A percentile compares a stretch with the other conserved stretches of the same genome.
These are phyloP conservation scores for Trichoderma sp. DNA, from an alignment of 2,329 filamentous ascomycete species.

Conservation along the genomic window DNA sequence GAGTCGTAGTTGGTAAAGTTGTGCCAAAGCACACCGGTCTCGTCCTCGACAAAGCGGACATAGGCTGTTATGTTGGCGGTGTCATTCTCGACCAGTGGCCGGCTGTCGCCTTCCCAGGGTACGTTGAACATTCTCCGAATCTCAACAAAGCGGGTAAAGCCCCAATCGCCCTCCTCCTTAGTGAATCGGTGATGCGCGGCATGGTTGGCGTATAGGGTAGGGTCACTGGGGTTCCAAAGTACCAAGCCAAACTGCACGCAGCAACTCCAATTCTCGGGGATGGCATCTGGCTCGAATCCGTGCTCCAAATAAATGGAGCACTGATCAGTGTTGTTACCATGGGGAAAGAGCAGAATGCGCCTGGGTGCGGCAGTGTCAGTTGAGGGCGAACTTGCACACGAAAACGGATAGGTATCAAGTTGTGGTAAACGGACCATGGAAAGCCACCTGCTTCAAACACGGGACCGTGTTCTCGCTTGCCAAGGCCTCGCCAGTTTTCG, in stretches of 20 bases:
- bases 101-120: constrained; percentile 65
- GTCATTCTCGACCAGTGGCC: constrained; percentile 75
- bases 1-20: constrained; percentile 95
- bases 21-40: constrained; percentile 86
- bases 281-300: constrained; percentile 70
- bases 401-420: constrained; percentile 20
- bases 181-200: constrained; percentile 94
- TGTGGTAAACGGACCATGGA: constrained; percentile 66
- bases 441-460: constrained; percentile 80
- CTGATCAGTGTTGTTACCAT: constrained; percentile 89
- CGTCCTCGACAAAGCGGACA: constrained; percentile 77
- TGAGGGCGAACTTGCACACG: constrained; percentile 12
- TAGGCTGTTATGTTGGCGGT: constrained; percentile 78
- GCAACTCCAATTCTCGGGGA: constrained; percentile 92
- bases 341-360: constrained; percentile 94
- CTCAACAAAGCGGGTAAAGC: constrained; percentile 95
- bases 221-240: constrained; percentile 90
- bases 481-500: constrained; percentile 71
- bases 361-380: constrained; percentile 40
- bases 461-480: constrained; percentile 82
- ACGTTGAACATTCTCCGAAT: constrained; percentile 78
- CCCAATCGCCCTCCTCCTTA: constrained; percentile 95
- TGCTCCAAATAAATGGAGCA: constrained; percentile 96
- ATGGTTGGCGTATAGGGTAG: constrained; percentile 77
- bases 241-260: constrained; percentile 95